phyloP scores from a whole-genome alignment of 2,329 filamentous ascomycete genomes.

The Neophaeococcomyces mojaviensis region DNA sequence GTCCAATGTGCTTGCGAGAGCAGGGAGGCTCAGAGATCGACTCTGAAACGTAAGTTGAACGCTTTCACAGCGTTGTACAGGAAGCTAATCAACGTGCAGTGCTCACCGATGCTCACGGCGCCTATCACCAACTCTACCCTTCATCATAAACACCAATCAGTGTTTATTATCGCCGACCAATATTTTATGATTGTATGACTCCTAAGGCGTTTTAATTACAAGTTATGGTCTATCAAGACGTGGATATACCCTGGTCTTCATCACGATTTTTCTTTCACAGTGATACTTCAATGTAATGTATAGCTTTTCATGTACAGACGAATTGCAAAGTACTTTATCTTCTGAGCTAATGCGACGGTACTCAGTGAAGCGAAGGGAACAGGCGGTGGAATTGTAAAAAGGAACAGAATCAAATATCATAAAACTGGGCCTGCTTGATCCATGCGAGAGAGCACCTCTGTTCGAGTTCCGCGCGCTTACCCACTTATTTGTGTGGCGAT shows the following conservation, averaged over 20 bases:
- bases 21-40: slow-evolving; percentile 44
- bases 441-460: too few species aligned
- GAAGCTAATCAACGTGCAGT: slow-evolving; percentile 25
- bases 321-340: background rate
- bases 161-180: background rate
- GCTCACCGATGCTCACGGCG: slow-evolving; percentile 35
- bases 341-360: background rate
- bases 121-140: slow-evolving; percentile 25
- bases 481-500: too few species aligned
- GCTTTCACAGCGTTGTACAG: background rate
- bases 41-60: slow-evolving; percentile 41
- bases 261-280: background rate
- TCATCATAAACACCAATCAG: slow-evolving; percentile 1
- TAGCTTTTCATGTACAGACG: background rate
- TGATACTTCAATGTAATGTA: background rate
- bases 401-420: too few species aligned
- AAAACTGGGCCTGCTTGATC: too few species aligned
- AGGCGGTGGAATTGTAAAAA: too few species aligned
- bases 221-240: background rate
- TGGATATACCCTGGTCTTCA: background rate
- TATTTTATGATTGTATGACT: slow-evolving; percentile 7
- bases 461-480: too few species aligned
- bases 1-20: slow-evolving; percentile 58
- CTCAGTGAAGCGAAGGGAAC: too few species aligned
- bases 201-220: background rate